phyloP scores from a whole-genome alignment of 140 eudicot genomes.

The Oenanthe javanica region DNA sequence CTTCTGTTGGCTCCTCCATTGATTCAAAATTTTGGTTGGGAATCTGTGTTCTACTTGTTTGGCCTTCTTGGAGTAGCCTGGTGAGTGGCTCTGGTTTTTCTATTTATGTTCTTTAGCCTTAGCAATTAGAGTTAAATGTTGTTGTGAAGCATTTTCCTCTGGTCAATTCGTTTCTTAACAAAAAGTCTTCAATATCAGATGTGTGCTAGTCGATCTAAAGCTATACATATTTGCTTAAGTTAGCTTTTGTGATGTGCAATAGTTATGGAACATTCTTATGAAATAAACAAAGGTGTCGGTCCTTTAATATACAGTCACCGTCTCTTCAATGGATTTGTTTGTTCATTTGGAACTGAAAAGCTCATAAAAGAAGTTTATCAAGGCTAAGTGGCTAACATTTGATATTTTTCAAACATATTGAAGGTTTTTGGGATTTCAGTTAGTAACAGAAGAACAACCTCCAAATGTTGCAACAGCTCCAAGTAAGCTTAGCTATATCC shows the following conservation, averaged over 20 bases:
- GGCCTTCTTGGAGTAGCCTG: conserved; percentile 80
- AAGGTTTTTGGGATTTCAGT: conserved; percentile 93
- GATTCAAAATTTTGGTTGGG: conserved; percentile 92
- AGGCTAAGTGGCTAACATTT: background rate
- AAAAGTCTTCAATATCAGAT: background rate
- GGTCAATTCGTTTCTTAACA: background rate
- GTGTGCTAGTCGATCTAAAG: background rate
- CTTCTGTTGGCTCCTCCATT: conserved; percentile 97
- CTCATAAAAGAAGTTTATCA: background rate
- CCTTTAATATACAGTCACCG: too few species aligned
- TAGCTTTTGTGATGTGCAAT: background rate
- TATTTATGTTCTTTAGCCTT: background rate
- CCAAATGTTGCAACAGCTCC: conserved; percentile 33
- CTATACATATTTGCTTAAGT: background rate
- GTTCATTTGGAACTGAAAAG: background rate
- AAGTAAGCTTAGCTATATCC: conserved; percentile 34
- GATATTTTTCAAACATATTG: conserved; percentile 4
- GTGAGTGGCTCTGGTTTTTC: conserved; percentile 36
- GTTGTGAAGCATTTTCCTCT: background rate
- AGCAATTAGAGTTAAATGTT: background rate
- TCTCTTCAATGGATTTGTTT: background rate
- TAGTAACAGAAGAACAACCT: conserved; percentile 62
- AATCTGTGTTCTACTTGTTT: conserved; percentile 88
- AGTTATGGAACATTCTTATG: background rate
- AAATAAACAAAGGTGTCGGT: background rate